Base-by-base conservation (phyloP, 73 alveolate genomes). In the Paraurostyla sp. region DNA sequence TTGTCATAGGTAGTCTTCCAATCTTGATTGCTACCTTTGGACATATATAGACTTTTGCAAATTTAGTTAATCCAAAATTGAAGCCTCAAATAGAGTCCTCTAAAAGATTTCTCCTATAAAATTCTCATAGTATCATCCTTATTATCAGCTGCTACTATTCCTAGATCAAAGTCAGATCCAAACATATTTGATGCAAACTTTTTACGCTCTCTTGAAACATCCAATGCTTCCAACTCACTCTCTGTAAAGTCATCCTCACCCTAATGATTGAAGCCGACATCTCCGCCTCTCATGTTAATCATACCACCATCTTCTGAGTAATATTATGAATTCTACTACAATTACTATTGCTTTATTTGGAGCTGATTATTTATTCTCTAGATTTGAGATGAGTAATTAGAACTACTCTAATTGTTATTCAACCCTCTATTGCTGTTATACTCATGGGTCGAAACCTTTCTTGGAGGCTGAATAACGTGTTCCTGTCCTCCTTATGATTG, bases 41-140 rank as follows among this genome's bases (percentile, higher is more conserved):
- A 52, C 60, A 78, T 46, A 35, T 90, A 63, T 22, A 90, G 75
- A 45, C 92, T 51, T 51, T 93, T 93, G 76, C 94, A 76, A 0
- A 93, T 83, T 62, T 93, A 85, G 65, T 90, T 90, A 35, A 93
- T 93, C 97, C 97, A 93, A 49, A 93, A 93, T 86, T 90, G 94
- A 0, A 93, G 85, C 43, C 97, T 83, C 29, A 83, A 50, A 85
- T 57, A 93, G 0, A 93, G 59, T 3, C 97, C 97, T 83, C 91
- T 60, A 57, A 88, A 93, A 22, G 93, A 80, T 62, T 93, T 93
- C 56, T 85, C 93, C 52, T 93, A 76, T 35, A 93, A 81, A 11
- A 71, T 76, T 45, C 90, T 57, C 94, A 83, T 90, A 0, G 90
- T 71, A 0, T 69, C 95, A 32, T 85, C 90, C 22, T 71, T 73